These are phyloP conservation scores for Leccinum olivaceopallidum DNA, from an alignment of 768 basidiomycete species.

Conservation along the genomic window DNA sequence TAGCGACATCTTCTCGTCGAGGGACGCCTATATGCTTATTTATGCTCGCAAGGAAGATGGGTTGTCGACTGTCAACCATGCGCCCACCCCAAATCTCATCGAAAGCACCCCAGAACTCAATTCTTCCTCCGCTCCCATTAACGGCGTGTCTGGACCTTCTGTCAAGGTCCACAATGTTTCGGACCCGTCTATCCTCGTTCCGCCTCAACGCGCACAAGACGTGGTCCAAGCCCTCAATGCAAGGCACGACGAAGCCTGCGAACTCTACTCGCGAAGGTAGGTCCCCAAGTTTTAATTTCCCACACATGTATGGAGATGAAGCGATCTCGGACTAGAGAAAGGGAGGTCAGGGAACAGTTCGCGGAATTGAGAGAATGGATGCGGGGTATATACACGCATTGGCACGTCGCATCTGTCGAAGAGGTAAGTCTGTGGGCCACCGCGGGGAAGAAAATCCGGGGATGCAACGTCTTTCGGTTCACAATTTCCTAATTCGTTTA, in stretches of 20 bases:
- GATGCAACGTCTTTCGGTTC: slow-evolving; percentile 6
- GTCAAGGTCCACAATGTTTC: slow-evolving; percentile 10
- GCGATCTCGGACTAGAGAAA: slow-evolving; percentile 39
- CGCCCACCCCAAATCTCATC: slow-evolving; percentile 17
- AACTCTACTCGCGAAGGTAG: slow-evolving; percentile 48
- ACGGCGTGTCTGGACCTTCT: slow-evolving; percentile 20
- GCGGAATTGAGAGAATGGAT: slow-evolving; percentile 52
- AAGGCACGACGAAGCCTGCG: slow-evolving; percentile 54
- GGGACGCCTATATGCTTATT: slow-evolving; percentile 95
- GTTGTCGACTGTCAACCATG: slow-evolving; percentile 15
- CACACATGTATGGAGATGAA: slow-evolving; percentile 18
- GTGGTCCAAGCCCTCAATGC: slow-evolving; percentile 57
- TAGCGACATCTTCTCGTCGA: slow-evolving; percentile 62
- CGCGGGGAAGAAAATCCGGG: slow-evolving; percentile 7
- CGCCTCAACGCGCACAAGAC: slow-evolving; percentile 55
- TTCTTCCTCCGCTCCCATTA: slow-evolving; percentile 18
- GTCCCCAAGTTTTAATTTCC: slow-evolving; percentile 25
- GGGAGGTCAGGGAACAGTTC: slow-evolving; percentile 45
- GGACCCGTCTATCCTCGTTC: slow-evolving; percentile 35
- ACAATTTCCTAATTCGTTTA: slow-evolving; percentile 17
- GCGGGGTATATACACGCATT: slow-evolving; percentile 59
- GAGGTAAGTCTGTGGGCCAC: slow-evolving; percentile 42
- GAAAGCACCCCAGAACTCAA: slow-evolving; percentile 18
- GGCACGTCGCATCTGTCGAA: slow-evolving; percentile 50
- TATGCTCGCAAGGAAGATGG: slow-evolving; percentile 56